These are phyloP conservation scores for Lithospermum erythrorhizon DNA, from an alignment of 257 asterid genomes.

Conservation along the genomic window DNA sequence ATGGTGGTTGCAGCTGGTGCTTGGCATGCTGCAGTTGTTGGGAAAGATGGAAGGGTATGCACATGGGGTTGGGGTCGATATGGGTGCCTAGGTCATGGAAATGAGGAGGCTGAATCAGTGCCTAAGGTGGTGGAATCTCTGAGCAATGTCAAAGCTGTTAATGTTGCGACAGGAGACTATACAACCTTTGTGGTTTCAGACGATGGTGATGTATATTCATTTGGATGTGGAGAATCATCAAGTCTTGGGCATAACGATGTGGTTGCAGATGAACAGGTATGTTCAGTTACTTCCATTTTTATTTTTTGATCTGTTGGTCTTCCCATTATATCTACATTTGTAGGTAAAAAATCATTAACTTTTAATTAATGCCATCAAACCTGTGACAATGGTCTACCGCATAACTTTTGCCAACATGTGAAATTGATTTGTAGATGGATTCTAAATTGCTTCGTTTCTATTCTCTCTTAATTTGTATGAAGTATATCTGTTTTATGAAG, in stretches of 20 bases:
- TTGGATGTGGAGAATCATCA: conserved; percentile 95
- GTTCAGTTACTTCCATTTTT: conserved; percentile 5
- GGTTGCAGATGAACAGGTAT: conserved; percentile 69
- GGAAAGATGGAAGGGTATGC: conserved; percentile 92
- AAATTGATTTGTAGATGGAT: no score
- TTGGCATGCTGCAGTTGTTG: conserved; percentile 99
- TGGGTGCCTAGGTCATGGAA: conserved; percentile 98
- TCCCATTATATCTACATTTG: not conserved
- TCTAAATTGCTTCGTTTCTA: no score
- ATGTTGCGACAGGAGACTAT: conserved; percentile 92
- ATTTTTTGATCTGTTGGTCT: not conserved
- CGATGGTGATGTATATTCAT: conserved; percentile 77
- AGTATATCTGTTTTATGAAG: not conserved
- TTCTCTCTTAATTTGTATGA: no score
- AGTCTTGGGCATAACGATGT: conserved; percentile 83
- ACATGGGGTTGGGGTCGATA: conserved; percentile 99
- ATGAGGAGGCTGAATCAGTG: conserved; percentile 74
- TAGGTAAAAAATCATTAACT: no score
- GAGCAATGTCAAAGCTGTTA: conserved; percentile 61
- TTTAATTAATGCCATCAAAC: no score
- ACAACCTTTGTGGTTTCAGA: conserved; percentile 92
- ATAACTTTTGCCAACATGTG: no score
- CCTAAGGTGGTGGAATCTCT: conserved; percentile 93
- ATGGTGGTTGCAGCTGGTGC: conserved; percentile 93
- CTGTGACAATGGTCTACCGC: no score